Percentiles rank a stretch among this genome's conserved stretches.
These are phyloP conservation scores for Ceratocystis albifundus DNA, from an alignment of 2,329 filamentous ascomycete genomes.

Conservation along the genomic window DNA sequence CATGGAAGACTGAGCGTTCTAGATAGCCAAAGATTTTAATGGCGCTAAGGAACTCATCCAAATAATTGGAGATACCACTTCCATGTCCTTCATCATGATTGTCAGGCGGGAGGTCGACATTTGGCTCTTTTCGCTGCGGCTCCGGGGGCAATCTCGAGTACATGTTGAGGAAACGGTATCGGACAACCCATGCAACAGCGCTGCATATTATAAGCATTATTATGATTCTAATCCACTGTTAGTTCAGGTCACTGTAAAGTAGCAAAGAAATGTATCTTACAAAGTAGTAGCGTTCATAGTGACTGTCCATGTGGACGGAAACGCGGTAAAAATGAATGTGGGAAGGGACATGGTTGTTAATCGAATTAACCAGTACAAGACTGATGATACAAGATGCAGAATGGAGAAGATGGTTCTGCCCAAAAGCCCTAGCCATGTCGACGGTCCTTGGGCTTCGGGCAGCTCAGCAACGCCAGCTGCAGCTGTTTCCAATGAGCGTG, in stretches of 20 bases:
- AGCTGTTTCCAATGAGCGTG: slow-evolving; percentile 16
- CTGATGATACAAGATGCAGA: slow-evolving; percentile 45
- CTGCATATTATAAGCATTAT: slow-evolving; percentile 67
- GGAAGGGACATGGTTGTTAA: slow-evolving; percentile 82
- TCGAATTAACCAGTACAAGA: slow-evolving; percentile 68
- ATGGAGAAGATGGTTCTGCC: slow-evolving; percentile 44
- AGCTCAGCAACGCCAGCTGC: slow-evolving; percentile 16
- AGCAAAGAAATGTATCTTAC: slow-evolving; percentile 39
- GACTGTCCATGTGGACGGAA: slow-evolving; percentile 87
- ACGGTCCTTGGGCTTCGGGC: slow-evolving; percentile 27
- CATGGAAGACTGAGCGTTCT: slow-evolving; percentile 92
- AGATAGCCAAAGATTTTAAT: slow-evolving; percentile 99
- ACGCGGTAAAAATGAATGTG: slow-evolving; percentile 75
- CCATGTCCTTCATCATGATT: slow-evolving; percentile 82
- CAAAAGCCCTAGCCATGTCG: slow-evolving; percentile 48
- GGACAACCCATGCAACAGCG: slow-evolving; percentile 83
- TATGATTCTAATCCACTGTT: slow-evolving; percentile 46
- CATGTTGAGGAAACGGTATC: slow-evolving; percentile 94
- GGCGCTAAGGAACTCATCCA: slow-evolving; percentile 94
- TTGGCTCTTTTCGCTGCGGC: slow-evolving; percentile 88
- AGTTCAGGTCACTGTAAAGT: slow-evolving; percentile 1
- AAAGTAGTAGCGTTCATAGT: slow-evolving; percentile 98
- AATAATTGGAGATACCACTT: slow-evolving; percentile 83
- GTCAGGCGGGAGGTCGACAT: slow-evolving; percentile 90
- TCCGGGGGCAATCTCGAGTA: slow-evolving; percentile 89